phyloP scores from a whole-genome alignment of 306 rosid genomes.

The Medicago ruthenica region DNA sequence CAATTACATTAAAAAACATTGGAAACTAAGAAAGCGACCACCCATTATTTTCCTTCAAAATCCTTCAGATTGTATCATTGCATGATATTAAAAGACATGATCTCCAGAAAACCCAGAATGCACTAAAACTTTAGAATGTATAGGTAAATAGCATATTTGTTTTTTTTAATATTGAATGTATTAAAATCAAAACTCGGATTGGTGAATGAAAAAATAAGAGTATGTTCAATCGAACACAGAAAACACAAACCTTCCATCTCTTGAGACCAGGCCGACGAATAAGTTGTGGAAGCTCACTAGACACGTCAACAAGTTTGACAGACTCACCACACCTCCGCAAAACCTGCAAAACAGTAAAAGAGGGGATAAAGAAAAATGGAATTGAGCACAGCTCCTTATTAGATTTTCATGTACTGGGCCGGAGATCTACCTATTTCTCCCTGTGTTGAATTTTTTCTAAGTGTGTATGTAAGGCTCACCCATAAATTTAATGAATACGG shows the following conservation, averaged over 20 bases:
- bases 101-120: constrained; percentile 15
- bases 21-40: constrained; percentile 30
- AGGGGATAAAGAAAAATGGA: neutral
- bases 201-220: constrained; percentile 10
- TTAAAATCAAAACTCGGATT: constrained; percentile 19
- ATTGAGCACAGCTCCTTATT: neutral
- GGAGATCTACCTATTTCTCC: neutral
- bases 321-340: constrained; percentile 81
- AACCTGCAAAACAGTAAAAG: constrained; percentile 58
- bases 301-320: constrained; percentile 86
- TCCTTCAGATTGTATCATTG: constrained; percentile 1
- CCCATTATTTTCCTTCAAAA: constrained; percentile 22
- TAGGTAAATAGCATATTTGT: constrained; percentile 13
- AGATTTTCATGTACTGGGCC: neutral
- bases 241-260: constrained; percentile 81
- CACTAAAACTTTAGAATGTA: constrained; percentile 16
- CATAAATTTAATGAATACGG: neutral
- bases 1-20: neutral
- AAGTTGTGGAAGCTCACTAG: constrained; percentile 89
- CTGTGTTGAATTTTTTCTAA: neutral
- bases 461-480: neutral
- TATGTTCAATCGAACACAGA: neutral
- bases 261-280: constrained; percentile 83
- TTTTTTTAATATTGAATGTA: neutral
- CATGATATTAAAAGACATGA: neutral